A percentile compares a stretch with the other conserved stretches of the same genome.
Conservation (phyloP, 306 rosid species). For the Pterocarpus santalinus region DNA sequence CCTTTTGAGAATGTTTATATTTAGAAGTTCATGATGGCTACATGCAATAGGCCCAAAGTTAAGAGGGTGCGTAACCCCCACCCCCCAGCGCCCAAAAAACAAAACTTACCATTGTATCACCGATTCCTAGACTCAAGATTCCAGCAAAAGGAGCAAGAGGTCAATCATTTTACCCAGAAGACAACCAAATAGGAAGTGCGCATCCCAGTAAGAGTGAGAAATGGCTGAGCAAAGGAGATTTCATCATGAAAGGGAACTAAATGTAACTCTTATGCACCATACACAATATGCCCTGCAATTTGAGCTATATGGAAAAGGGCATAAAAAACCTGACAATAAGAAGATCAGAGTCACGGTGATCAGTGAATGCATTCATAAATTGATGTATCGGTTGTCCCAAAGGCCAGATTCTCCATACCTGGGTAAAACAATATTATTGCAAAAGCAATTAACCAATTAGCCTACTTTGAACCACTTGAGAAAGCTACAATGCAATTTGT, state of each 20-base stretch:
- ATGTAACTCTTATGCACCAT: conserved; percentile 31
- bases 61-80: too few relatives aligned
- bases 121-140: conserved; percentile 92
- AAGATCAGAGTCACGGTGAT: conserved; percentile 94
- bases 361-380: conserved; percentile 96
- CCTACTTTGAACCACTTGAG: conserved; percentile 28
- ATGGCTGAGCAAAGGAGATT: conserved; percentile 64
- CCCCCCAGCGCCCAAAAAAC: too few relatives aligned
- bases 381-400: conserved; percentile 79
- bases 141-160: conserved; percentile 97
- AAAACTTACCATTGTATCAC: conserved; percentile 85
- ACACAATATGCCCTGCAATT: conserved; percentile 29
- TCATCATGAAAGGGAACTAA: conserved; percentile 37
- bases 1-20: too few relatives aligned
- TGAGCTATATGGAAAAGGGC: conserved; percentile 6
- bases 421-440: conserved; percentile 43
- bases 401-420: conserved; percentile 99
- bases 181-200: conserved; percentile 96
- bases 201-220: conserved; percentile 95
- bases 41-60: too few relatives aligned
- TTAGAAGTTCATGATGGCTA: too few relatives aligned
- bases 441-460: conserved; percentile 30
- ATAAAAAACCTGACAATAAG: conserved; percentile 82
- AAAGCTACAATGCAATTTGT: conserved; percentile 30
- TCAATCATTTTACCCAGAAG: conserved; percentile 83